phyloP scores from a whole-genome alignment of 495 filamentous ascomycete species.

The Stereocaulon alpinum region DNA sequence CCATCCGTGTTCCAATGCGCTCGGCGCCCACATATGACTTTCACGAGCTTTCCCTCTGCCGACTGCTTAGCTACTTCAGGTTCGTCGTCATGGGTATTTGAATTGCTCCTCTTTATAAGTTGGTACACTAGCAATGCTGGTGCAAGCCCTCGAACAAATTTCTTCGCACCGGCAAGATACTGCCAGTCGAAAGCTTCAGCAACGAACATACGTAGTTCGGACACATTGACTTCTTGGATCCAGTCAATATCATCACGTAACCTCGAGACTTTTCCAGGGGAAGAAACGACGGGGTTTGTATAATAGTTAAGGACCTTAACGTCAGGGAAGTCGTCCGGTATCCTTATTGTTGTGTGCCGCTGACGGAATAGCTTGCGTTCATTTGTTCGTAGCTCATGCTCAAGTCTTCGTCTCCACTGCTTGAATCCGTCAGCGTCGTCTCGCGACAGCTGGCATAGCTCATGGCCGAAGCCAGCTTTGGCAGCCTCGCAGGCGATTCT shows the following conservation, averaged over 20 bases:
- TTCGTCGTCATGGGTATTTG: slow-evolving; percentile 27
- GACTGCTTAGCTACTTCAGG: slow-evolving; percentile 32
- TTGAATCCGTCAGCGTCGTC: slow-evolving; percentile 36
- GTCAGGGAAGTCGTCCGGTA: slow-evolving; percentile 77
- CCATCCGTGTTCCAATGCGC: slow-evolving; percentile 65
- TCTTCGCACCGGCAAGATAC: slow-evolving; percentile 64
- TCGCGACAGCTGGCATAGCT: slow-evolving; percentile 49
- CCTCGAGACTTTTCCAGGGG: slow-evolving; percentile 43
- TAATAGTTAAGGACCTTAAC: slow-evolving; percentile 73
- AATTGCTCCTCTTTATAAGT: slow-evolving; percentile 31
- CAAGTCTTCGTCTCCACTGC: slow-evolving; percentile 65
- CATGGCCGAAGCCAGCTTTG: slow-evolving; percentile 72
- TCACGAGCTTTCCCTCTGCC: slow-evolving; percentile 42
- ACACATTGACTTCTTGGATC: slow-evolving; percentile 55
- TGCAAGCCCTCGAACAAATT: slow-evolving; percentile 72
- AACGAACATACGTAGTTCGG: slow-evolving; percentile 59
- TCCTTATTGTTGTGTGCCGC: slow-evolving; percentile 59
- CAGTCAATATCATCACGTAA: slow-evolving; percentile 47
- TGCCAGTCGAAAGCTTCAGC: slow-evolving; percentile 80
- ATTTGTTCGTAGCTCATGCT: slow-evolving; percentile 71
- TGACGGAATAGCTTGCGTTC: slow-evolving; percentile 70
- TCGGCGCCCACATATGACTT: slow-evolving; percentile 53
- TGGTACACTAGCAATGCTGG: slow-evolving; percentile 62
- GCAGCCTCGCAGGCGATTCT: slow-evolving; percentile 86
- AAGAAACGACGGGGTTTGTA: slow-evolving; percentile 71